Conservation (phyloP, 1,284 basidiomycete genomes). For the Kwoniella shivajii region DNA sequence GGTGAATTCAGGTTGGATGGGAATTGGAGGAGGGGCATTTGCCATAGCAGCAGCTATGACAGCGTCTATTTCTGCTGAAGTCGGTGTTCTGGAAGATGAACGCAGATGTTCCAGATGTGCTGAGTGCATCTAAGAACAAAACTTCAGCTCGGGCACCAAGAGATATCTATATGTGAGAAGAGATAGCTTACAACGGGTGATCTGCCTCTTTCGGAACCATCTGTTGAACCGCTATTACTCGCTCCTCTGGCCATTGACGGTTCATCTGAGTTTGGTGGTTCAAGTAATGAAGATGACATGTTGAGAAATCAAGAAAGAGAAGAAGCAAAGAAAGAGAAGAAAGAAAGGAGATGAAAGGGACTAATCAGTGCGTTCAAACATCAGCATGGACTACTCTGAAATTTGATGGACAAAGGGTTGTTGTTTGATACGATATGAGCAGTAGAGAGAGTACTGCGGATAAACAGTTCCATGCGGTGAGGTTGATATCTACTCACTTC, state of each 20-base stretch:
- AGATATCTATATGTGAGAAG: not conserved
- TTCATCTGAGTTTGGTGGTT: conserved; percentile 2
- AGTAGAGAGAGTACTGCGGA: too few species aligned
- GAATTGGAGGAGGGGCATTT: conserved; percentile 46
- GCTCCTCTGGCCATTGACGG: not conserved
- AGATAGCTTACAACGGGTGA: conserved; percentile 14
- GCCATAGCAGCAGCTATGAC: conserved; percentile 52
- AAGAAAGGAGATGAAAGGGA: too few species aligned
- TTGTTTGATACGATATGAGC: too few species aligned
- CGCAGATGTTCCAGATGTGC: conserved; percentile 8
- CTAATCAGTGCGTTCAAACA: too few species aligned
- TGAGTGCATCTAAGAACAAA: conserved; percentile 1
- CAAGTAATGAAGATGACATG: conserved; percentile 21
- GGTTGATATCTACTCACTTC: not conserved
- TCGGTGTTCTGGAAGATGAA: conserved; percentile 32
- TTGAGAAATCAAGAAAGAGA: too few species aligned
- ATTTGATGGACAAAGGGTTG: too few species aligned
- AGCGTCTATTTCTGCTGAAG: conserved; percentile 51
- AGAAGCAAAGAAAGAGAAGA: too few species aligned
- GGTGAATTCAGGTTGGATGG: conserved; percentile 17
- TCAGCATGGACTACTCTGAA: too few species aligned
- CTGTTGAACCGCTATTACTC: not conserved
- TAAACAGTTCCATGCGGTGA: too few species aligned
- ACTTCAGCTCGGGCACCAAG: not conserved
- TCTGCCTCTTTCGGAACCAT: conserved; percentile 5